Percentiles rank a stretch among this genome's conserved stretches.
phyloP scores from a whole-genome alignment of 805 yeast species.

The Saccharomyces eubayanus region DNA sequence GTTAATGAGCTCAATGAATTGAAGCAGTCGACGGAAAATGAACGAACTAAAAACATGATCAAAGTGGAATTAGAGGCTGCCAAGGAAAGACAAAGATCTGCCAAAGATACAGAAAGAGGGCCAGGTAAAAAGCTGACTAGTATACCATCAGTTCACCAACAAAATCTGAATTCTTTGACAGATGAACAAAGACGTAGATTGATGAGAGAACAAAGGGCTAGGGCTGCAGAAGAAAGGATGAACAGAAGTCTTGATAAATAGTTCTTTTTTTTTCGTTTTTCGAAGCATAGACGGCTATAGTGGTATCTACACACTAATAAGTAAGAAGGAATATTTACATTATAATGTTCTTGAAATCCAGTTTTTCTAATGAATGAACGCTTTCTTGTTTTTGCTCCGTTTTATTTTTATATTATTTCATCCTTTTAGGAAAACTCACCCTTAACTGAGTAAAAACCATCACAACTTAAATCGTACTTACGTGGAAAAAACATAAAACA shows the following conservation, averaged over 20 bases:
- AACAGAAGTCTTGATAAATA: conserved; percentile 19
- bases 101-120: conserved; percentile 24
- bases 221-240: conserved; percentile 91
- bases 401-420: too few relatives aligned
- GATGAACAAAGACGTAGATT: conserved; percentile 68
- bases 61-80: conserved; percentile 20
- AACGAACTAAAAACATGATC: conserved; percentile 31
- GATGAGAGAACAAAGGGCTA: conserved; percentile 89
- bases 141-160: conserved; percentile 24
- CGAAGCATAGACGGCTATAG: too few relatives aligned
- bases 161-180: conserved; percentile 51
- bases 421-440: too few relatives aligned
- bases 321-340: too few relatives aligned
- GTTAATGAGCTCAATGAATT: conserved; percentile 38
- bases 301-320: too few relatives aligned
- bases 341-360: too few relatives aligned
- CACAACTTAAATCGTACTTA: too few relatives aligned
- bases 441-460: too few relatives aligned
- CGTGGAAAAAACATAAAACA: too few relatives aligned
- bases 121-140: conserved; percentile 32
- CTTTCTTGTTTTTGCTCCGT: too few relatives aligned
- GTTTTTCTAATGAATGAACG: not conserved
- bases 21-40: conserved; percentile 33
- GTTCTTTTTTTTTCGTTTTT: not conserved
- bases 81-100: conserved; percentile 21